phyloP scores from a whole-genome alignment of 495 filamentous ascomycete genomes.

The Neurospora sp. region DNA sequence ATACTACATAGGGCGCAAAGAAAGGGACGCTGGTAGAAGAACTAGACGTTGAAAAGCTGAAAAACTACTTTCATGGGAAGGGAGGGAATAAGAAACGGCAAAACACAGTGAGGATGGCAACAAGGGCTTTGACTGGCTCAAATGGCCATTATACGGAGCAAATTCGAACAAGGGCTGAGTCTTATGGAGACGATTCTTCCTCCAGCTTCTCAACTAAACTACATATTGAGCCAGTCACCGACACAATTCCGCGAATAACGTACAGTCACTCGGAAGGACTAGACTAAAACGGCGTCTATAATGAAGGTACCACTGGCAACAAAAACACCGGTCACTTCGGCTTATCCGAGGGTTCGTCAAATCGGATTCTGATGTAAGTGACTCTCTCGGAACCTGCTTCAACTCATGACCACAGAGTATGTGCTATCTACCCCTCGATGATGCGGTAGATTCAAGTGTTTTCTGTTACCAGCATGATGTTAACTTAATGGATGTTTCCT shows the following conservation, averaged over 20 bases:
- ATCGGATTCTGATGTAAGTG: neutral
- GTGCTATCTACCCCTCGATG: neutral
- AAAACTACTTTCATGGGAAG: neutral
- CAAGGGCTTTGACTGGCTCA: neutral
- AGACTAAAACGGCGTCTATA: neutral
- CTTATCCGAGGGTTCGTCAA: neutral
- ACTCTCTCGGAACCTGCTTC: neutral
- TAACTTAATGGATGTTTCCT: neutral
- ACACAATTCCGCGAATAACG: neutral
- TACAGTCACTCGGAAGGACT: neutral
- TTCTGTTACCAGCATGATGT: neutral
- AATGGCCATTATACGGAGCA: neutral
- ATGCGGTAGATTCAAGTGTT: neutral
- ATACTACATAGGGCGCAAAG: neutral
- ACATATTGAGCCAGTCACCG: neutral
- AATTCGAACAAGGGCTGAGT: neutral
- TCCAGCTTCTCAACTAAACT: neutral
- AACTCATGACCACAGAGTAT: neutral
- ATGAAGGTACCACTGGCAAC: neutral
- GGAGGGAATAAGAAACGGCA: neutral
- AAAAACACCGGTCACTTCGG: neutral
- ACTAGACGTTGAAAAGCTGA: neutral
- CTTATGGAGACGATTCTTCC: neutral
- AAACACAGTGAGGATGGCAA: neutral
- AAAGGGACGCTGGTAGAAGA: neutral